Evolutionary conservation across 768 basidiomycete genomes (phyloP), one percentile per base, ranked within the genome.

Genomic region (Mycena venus): DNA sequence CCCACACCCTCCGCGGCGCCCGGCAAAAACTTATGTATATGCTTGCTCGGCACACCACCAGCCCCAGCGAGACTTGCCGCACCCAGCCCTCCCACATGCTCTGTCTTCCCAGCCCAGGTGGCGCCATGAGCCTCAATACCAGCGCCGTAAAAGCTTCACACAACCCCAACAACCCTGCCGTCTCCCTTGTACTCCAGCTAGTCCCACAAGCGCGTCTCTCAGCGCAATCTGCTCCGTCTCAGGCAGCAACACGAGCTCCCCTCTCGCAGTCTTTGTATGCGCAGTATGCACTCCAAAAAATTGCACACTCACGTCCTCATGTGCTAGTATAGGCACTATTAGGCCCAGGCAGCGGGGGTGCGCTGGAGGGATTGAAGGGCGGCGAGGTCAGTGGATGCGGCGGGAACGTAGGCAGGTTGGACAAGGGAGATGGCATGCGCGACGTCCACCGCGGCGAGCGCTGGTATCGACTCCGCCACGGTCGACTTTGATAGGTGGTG

Each of bases 241-340:
- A 27, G 49, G 1, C 17, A 76, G 60, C 4, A 31, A 21, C 29
- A 31, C 42, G 5, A 58, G 29, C 14, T 61, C 36, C 5, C 98
- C 97, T 75, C 97, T 87, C 15, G 94, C 92, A 75, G 98, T 96
- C 89, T 99, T 99, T 73, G 97, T 94, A 80, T 97, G 96, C 3
- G 94, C 91, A 0, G 96, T 98, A 78, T 98, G 97, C 7, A 97
- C 96, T 3, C 96, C 96, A 79, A 96, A 98, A 88, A 98, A 99
- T 81, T 97, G 94, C 12, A 98, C 95, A 79, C 96, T 96, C 64
- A 88, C 88, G 82, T 97, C 94, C 31, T 86, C 84, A 78, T 93
- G 87, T 17, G 91, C 87, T 29, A 96, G 84, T 75, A 97, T 88
- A 0, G 95, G 95, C 40, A 94, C 88, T 23, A 96, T 91, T 58